A percentile compares a stretch with the other conserved stretches of the same genome.
phyloP scores from a whole-genome alignment of 495 filamentous ascomycete genomes.

The Penicillium bovifimosum region DNA sequence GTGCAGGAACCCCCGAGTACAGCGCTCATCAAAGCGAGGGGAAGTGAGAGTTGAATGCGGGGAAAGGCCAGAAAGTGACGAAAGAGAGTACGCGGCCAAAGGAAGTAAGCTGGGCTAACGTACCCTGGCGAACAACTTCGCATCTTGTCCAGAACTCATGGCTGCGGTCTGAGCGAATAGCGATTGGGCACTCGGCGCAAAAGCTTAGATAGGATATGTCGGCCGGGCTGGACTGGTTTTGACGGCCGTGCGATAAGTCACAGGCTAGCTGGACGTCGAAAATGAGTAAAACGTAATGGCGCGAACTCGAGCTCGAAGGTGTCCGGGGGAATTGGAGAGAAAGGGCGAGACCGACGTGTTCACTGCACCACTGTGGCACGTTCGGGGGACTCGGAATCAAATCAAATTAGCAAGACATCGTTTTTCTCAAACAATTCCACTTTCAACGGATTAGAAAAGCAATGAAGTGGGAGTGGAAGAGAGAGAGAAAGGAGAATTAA shows the following conservation, averaged over 20 bases:
- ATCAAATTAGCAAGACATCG: slow-evolving; percentile 17
- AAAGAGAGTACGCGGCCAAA: slow-evolving; percentile 16
- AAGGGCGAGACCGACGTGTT: slow-evolving; percentile 16
- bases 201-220: slow-evolving; percentile 3
- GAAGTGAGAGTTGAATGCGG: slow-evolving; percentile 14
- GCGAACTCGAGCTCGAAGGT: background rate
- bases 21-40: slow-evolving; percentile 1
- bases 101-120: slow-evolving; percentile 36
- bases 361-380: slow-evolving; percentile 15
- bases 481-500: slow-evolving; percentile 19
- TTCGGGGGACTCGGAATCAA: slow-evolving; percentile 14
- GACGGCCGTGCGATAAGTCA: slow-evolving; percentile 12
- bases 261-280: slow-evolving; percentile 7
- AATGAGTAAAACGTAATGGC: background rate
- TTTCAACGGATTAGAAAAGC: slow-evolving; percentile 4
- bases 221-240: slow-evolving; percentile 3
- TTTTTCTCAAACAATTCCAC: background rate
- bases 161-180: slow-evolving; percentile 20
- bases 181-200: slow-evolving; percentile 5
- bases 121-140: slow-evolving; percentile 99
- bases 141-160: slow-evolving; percentile 88
- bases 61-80: slow-evolving; percentile 5
- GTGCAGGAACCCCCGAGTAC: background rate
- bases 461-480: background rate
- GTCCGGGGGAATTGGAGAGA: slow-evolving; percentile 7